A percentile compares a stretch with the other conserved stretches of the same genome.
phyloP scores from a whole-genome alignment of 1,284 basidiomycete species.

The Sphaerobolus stellatus region DNA sequence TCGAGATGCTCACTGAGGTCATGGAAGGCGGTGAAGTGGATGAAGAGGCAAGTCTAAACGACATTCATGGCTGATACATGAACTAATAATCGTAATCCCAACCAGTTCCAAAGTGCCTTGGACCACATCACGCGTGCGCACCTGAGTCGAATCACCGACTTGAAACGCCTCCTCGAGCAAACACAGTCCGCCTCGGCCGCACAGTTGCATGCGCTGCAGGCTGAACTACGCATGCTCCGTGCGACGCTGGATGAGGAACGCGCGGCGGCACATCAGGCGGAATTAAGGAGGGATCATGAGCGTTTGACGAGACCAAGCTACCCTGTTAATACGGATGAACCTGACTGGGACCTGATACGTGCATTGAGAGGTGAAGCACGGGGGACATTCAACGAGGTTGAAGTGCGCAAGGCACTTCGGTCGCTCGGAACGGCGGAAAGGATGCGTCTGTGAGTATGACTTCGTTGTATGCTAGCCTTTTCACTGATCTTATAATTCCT shows the following conservation, averaged over 20 bases:
- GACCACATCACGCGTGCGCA: constrained; percentile 57
- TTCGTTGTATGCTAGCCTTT: constrained; percentile 9
- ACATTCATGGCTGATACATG: constrained; percentile 16
- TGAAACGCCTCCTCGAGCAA: constrained; percentile 73
- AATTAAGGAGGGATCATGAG: constrained; percentile 29
- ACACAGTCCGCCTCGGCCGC: constrained; percentile 72
- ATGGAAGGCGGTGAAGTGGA: constrained; percentile 62
- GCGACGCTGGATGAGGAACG: constrained; percentile 33
- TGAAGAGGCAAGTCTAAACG: constrained; percentile 52
- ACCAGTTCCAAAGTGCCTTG: constrained; percentile 58
- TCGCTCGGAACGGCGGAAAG: constrained; percentile 63
- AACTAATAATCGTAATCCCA: constrained; percentile 7
- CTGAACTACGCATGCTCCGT: constrained; percentile 61
- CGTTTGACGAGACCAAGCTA: background rate
- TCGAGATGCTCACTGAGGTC: constrained; percentile 69
- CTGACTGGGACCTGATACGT: constrained; percentile 42
- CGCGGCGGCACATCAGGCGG: constrained; percentile 12
- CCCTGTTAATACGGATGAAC: constrained; percentile 13
- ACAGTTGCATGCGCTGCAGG: constrained; percentile 76
- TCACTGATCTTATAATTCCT: background rate
- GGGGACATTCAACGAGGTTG: constrained; percentile 64
- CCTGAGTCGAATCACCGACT: constrained; percentile 62
- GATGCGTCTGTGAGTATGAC: constrained; percentile 62
- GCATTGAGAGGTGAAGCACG: constrained; percentile 52
- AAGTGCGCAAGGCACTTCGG: constrained; percentile 62